Percentiles rank a stretch among this genome's conserved stretches.
Conservation (phyloP, 768 basidiomycete species). For the Collybia sp. region DNA sequence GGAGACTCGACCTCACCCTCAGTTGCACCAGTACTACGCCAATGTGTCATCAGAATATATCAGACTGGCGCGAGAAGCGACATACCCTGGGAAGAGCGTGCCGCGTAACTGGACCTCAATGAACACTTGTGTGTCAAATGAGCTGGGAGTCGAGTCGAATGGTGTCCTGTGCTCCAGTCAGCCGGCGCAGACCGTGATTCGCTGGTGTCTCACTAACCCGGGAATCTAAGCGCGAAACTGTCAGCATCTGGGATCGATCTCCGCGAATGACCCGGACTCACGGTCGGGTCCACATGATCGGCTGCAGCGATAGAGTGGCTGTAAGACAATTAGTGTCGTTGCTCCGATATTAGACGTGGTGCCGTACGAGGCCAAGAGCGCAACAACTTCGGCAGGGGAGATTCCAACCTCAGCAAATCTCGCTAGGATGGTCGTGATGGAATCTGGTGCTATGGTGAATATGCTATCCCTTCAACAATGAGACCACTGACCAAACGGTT, state of each 20-base stretch:
- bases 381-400: conserved; percentile 28
- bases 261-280: no score
- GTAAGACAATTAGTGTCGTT: not conserved
- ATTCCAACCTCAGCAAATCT: conserved; percentile 32
- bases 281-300: conserved; percentile 25
- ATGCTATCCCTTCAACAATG: not conserved
- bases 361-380: conserved; percentile 28
- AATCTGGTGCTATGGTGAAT: conserved; percentile 12
- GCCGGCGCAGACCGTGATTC: not conserved
- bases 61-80: conserved; percentile 3
- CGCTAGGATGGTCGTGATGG: conserved; percentile 23
- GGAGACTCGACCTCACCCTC: conserved; percentile 33
- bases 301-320: conserved; percentile 21
- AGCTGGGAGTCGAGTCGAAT: not conserved
- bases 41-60: conserved; percentile 1
- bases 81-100: conserved; percentile 32
- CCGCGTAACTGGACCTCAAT: conserved; percentile 28
- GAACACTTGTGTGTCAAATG: not conserved
- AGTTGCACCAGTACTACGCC: conserved; percentile 24
- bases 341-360: not conserved
- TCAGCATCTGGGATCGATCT: no score
- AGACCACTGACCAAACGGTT: conserved; percentile 14
- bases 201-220: no score
- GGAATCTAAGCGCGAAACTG: no score
- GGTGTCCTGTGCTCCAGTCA: conserved; percentile 23